Evolutionary conservation across 176 grass and related monocot genomes (phyloP), one percentile per base, ranked within the genome.

Genomic region (Miscanthus lutarioriparius): DNA sequence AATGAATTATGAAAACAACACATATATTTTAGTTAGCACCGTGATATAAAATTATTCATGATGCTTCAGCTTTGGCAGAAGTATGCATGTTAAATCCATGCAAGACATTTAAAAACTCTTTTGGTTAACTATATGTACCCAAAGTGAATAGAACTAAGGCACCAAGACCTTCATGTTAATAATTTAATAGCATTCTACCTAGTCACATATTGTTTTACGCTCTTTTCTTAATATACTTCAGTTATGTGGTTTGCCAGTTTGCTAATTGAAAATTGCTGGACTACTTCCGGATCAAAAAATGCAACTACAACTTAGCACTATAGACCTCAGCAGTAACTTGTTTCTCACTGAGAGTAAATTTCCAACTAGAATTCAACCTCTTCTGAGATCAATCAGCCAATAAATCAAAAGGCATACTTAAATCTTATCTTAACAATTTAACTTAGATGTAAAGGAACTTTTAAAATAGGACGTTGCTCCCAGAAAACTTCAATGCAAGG

Each of bases 61-160:
- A 35, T 84, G 20, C 9, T 25, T 36, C 58, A 74, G 33, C 37
- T 33, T 87, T 82, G 70, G 45, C 27, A 76, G 59, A 51, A 76
- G 30, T 54, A 38, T 35, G 45, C 45, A 12, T 75, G 45, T 43
- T 45, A 63, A 65, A 19, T 54, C 27, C 59, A 80, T 86, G 68
- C 30, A 86, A 40, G 39, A 66, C 75, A 79, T 64, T 28, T 64
- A 16, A 49, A 12, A 72, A 86, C 33, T 86, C 25, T 43, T 85
- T 78, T 45, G 19, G 1, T 6, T 70, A 85, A 69, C 12, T 58
- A 69, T 43, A 64, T 38, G 35, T 9, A 77, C 63, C 36, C 36
- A 70, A 56, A 23, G 58, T 8, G 64, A 22, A 22, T 28, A 33
- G 28, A 62, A 79, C 15, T 17, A 49, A 70, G 49, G 37, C 13